phyloP scores from a whole-genome alignment of 805 yeast genomes.

The Cephaloascus albidus region DNA sequence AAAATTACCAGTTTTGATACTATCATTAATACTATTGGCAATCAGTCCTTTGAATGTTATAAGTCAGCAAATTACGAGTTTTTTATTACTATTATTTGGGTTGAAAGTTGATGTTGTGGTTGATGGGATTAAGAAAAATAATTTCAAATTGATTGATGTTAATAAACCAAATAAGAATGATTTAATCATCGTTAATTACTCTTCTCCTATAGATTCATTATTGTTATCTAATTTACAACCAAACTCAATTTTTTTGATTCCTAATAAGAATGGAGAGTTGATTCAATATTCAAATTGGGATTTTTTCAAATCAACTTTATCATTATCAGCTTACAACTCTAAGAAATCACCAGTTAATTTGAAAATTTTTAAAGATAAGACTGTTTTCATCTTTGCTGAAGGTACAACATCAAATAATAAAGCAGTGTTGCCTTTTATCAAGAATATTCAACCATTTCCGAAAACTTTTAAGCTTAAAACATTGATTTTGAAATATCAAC shows the following conservation, averaged over 20 bases:
- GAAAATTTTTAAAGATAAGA: conserved; percentile 22
- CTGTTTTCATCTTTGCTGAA: conserved; percentile 56
- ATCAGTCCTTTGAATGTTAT: conserved; percentile 11
- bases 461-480: conserved; percentile 18
- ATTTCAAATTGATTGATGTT: conserved; percentile 16
- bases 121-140: conserved; percentile 42
- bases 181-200: conserved; percentile 44
- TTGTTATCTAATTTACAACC: conserved; percentile 20
- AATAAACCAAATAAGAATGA: conserved; percentile 35
- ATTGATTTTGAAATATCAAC: conserved; percentile 26
- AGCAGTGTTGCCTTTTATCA: conserved; percentile 52
- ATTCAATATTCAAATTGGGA: conserved; percentile 15
- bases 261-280: conserved; percentile 23
- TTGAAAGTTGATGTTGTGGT: conserved; percentile 25
- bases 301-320: conserved; percentile 16
- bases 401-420: conserved; percentile 85
- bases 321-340: conserved; percentile 4
- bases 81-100: conserved; percentile 7
- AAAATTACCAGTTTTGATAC: conserved; percentile 16
- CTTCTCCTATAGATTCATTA: conserved; percentile 49
- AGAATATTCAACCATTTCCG: conserved; percentile 9
- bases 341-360: conserved; percentile 10
- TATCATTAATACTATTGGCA: conserved; percentile 6
- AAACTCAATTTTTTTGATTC: conserved; percentile 25
- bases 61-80: conserved; percentile 6